Conservation (phyloP, 345 rosid species). For the Litchi chinensis region DNA sequence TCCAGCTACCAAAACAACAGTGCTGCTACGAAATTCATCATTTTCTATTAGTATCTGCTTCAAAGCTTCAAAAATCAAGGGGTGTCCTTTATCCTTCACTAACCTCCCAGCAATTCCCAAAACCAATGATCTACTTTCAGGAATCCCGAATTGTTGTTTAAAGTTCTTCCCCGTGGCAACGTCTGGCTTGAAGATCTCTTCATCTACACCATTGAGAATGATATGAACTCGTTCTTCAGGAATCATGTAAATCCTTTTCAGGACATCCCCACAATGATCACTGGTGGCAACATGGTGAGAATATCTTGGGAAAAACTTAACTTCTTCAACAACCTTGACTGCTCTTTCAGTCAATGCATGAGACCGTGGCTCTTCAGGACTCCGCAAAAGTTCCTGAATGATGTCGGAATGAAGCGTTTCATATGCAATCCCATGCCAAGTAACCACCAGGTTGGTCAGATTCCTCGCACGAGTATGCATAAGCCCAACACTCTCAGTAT, state of each 20-base stretch:
- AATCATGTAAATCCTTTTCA: conserved; percentile 89
- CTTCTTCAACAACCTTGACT: conserved; percentile 71
- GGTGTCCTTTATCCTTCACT: conserved; percentile 90
- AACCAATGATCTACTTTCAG: conserved; percentile 44
- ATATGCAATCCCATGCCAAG: conserved; percentile 94
- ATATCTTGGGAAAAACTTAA: conserved; percentile 79
- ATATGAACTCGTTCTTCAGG: conserved; percentile 90
- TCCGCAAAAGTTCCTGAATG: conserved; percentile 77
- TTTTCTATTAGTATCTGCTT: conserved; percentile 64
- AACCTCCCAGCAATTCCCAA: conserved; percentile 90
- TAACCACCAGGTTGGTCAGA: conserved; percentile 62
- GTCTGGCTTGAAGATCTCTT: conserved; percentile 67
- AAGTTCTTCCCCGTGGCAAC: conserved; percentile 48
- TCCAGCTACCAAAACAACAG: conserved; percentile 73
- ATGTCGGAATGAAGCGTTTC: conserved; percentile 89
- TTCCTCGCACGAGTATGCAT: conserved; percentile 77
- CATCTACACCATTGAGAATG: conserved; percentile 85
- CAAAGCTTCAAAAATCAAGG: conserved; percentile 73
- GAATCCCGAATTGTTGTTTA: conserved; percentile 52
- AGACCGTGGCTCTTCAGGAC: conserved; percentile 54
- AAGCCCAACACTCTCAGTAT: conserved; percentile 85
- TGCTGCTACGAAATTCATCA: conserved; percentile 42
- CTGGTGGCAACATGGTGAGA: conserved; percentile 93
- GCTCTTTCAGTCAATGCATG: conserved; percentile 60
- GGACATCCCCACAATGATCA: conserved; percentile 86